phyloP scores from a whole-genome alignment of 2,329 filamentous ascomycete genomes.

The Gnomoniopsis sp. region DNA sequence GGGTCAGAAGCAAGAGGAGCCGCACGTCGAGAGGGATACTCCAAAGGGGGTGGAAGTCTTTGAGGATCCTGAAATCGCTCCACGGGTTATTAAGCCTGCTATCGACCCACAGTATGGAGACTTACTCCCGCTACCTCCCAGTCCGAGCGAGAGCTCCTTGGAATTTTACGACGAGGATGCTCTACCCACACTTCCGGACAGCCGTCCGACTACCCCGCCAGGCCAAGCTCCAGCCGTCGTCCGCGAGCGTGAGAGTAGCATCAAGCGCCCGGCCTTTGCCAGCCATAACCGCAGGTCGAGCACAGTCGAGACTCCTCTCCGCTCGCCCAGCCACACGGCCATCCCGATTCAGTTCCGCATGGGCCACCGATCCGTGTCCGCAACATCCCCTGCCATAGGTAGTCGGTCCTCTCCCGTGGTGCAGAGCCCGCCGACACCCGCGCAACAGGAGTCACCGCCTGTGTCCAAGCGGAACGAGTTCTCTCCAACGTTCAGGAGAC shows the following conservation, averaged over 20 bases:
- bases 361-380: slow-evolving; percentile 32
- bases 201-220: slow-evolving; percentile 54
- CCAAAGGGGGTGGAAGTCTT: slow-evolving; percentile 35
- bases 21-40: slow-evolving; percentile 7
- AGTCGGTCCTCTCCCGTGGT: slow-evolving; percentile 34
- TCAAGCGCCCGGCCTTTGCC: slow-evolving; percentile 6
- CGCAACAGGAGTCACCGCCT: slow-evolving; percentile 1
- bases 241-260: slow-evolving; percentile 31
- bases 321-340: slow-evolving; percentile 54
- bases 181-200: slow-evolving; percentile 56
- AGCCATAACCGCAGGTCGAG: slow-evolving; percentile 48
- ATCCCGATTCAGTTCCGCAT: slow-evolving; percentile 56
- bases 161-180: slow-evolving; percentile 30
- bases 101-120: slow-evolving; percentile 66
- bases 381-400: slow-evolving; percentile 35
- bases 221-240: slow-evolving; percentile 40
- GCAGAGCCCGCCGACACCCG: neutral
- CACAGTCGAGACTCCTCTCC: slow-evolving; percentile 42
- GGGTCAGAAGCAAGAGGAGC: slow-evolving; percentile 26
- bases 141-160: slow-evolving; percentile 41
- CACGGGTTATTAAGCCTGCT: slow-evolving; percentile 58
- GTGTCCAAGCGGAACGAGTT: neutral
- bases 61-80: slow-evolving; percentile 48
- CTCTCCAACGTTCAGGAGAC: neutral
- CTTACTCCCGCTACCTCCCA: slow-evolving; percentile 61